Evolutionary conservation across 257 asterid genomes (phyloP), one percentile per base, ranked within the genome.

Genomic region (Solanum pimpinellifolium): DNA sequence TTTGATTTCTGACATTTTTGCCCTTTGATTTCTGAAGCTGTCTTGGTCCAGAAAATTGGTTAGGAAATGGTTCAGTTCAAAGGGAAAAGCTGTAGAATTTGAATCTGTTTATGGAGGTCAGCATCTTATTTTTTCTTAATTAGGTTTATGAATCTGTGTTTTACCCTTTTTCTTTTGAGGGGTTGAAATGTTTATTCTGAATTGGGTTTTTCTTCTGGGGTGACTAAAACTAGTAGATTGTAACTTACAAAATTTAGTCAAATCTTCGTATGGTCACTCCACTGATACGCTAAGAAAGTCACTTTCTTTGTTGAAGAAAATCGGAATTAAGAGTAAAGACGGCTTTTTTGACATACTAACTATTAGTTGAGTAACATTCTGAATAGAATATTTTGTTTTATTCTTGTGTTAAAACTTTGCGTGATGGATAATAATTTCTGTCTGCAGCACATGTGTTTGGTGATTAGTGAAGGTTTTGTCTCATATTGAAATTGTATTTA

Each of bases 31-130:
- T 49, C 47, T 66, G 70, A 8, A 85, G 90, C 18, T 78, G 59
- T 77, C 88, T 18, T 85, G 90, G 90, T 49, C 86, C 47, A 86
- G 85, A 81, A 89, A 81, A 62, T 66, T 88, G 69, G 87, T 89
- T 29, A 83, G 78, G 47, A 89, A 86, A 25, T 89, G 89, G 90
- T 86, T 89, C 49, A 86, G 82, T 27, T 41, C 82, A 47, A 82
- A 86, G 83, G 85, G 74, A 21, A 89, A 75, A 65, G 49, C 65
- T 52, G 90, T 72, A 5, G 81, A 88, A 46, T 88, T 86, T 37
- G 85, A 86, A 42, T 56, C 49, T 73, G 74, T 70, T 42, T 73
- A 27, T 83, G 87, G 87, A 89, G 89, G 90, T 89, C 73, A 83
- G 42, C 72, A 23, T 77, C 20, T 46, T 70, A 70, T 27, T 9